Evolutionary conservation across 129 eudicot genomes (phyloP).

Genomic region (Erigeron canadensis): DNA sequence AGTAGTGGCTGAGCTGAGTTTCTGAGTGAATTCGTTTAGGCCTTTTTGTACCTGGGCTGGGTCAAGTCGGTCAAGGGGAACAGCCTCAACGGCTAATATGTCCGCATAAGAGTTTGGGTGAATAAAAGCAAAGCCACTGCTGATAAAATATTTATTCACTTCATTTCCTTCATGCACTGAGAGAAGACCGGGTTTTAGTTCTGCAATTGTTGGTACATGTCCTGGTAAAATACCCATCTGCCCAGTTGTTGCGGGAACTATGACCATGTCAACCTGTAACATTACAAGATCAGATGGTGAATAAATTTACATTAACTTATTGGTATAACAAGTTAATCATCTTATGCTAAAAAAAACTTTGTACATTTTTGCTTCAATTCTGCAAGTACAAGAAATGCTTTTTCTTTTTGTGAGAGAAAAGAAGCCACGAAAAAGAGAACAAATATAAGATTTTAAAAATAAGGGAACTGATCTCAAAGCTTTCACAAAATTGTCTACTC

Average conservation of each 20-base stretch:
- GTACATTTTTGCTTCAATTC: background rate
- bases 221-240: conserved; percentile 91
- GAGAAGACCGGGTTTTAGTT: conserved; percentile 72
- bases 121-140: conserved; percentile 75
- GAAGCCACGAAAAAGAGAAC: no score
- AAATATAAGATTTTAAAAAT: no score
- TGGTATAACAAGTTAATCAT: background rate
- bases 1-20: conserved; percentile 75
- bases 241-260: conserved; percentile 74
- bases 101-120: conserved; percentile 75
- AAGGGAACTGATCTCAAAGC: no score
- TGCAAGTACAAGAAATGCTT: conserved; percentile 1
- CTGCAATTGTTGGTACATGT: conserved; percentile 74
- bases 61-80: conserved; percentile 64
- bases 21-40: conserved; percentile 72
- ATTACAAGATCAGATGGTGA: background rate
- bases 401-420: no score
- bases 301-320: background rate
- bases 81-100: conserved; percentile 75
- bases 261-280: conserved; percentile 81
- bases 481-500: no score
- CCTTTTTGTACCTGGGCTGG: conserved; percentile 61
- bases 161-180: conserved; percentile 70
- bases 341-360: background rate
- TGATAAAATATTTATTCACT: conserved; percentile 62